Evolutionary conservation across 78 protist genomes (phyloP), one percentile per base, ranked within the genome.

Genomic region (Dictyostelium brefeldianum): DNA sequence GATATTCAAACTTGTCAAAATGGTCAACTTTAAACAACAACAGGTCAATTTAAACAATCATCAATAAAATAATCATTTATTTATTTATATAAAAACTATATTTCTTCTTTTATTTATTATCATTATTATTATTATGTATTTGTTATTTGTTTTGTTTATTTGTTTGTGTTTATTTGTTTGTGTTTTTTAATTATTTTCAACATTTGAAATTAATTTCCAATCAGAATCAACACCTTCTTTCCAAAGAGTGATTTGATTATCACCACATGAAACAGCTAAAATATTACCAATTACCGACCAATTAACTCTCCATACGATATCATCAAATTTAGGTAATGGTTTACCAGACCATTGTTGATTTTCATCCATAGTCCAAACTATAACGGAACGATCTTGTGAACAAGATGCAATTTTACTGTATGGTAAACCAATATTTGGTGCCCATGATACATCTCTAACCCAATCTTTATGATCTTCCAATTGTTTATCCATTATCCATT

Each of bases 401-500:
- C 98, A 97, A 10, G 97, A 92, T 9, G 99, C 99, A 36, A 98
- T 59, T 46, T 57, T 89, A n/a, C 57, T 36, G 2, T 9, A 31
- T 53, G 95, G 80, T 36, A 73, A 48, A 48, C 98, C 99, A 46
- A 94, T 53, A 47, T 71, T 77, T 47, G 99, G 99, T 22, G 99
- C 97, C 99, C 98, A 99, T 17, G 99, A 99, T 17, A 98, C 99
- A 62, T 98, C 99, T 48, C 99, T 92, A 15, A 99, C 99, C 99
- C 99, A 98, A 81, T 96, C 99, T 67, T 94, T 89, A 90, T 98
- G 99, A n/a, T 62, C 91, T n/a, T 46, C 85, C 3, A 83, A 82
- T 54, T 65, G 80, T 43, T 78, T 89, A n/a, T 83, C 89, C 4
- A 53, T 46, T 20, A 62, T 48, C 94, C 94, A 95, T 43, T 83